A percentile compares a stretch with the other conserved stretches of the same genome.
Conservation (phyloP, 257 asterid genomes). For the Nicotiana undulata region DNA sequence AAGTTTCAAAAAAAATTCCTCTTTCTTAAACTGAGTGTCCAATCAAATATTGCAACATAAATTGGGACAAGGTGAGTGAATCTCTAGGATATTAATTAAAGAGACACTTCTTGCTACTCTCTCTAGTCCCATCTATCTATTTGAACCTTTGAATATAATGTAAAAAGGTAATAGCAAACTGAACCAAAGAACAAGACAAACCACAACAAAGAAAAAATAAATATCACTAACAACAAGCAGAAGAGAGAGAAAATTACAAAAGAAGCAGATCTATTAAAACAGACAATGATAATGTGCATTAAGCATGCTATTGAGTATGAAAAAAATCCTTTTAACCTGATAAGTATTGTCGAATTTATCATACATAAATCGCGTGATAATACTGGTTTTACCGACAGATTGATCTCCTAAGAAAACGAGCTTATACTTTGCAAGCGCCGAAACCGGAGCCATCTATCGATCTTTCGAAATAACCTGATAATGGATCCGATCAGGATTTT, state of each 20-base stretch:
- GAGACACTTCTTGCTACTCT: no score
- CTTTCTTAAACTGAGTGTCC: no score
- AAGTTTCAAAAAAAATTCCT: no score
- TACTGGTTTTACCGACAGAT: constrained; percentile 93
- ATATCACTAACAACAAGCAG: background rate
- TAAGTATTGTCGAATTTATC: constrained; percentile 83
- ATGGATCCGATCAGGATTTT: constrained; percentile 19
- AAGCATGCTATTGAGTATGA: background rate
- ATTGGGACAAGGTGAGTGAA: no score
- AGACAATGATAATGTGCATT: no score
- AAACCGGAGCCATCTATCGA: background rate
- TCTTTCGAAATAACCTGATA: constrained; percentile 1
- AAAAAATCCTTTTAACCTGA: constrained; percentile 33
- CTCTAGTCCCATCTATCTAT: no score
- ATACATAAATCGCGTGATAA: constrained; percentile 87
- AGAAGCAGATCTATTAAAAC: background rate
- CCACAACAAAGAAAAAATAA: no score
- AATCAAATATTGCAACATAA: no score
- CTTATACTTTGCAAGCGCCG: constrained; percentile 59
- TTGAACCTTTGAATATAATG: no score
- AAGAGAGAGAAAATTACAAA: background rate
- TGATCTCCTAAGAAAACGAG: constrained; percentile 85
- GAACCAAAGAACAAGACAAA: no score
- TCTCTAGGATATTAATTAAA: no score
- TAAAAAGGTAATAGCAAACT: no score